Percentiles rank a stretch among this genome's conserved stretches.
These are phyloP conservation scores for Paramecium sonneborni DNA, from an alignment of 73 alveolate species.

Conservation along the genomic window DNA sequence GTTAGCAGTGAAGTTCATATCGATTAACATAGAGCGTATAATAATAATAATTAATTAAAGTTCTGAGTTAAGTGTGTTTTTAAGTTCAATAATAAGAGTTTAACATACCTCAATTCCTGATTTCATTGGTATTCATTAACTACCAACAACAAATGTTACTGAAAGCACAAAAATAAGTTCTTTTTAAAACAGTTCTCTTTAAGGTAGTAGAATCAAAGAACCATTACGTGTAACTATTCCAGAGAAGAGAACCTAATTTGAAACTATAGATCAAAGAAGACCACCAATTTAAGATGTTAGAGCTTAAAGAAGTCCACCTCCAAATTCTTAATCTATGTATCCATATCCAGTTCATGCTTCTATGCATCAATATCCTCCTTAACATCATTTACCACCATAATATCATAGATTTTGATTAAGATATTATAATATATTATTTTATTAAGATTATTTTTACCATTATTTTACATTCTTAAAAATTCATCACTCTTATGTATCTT, in stretches of 20 bases:
- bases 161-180: constrained; percentile 24
- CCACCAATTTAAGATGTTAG: neutral
- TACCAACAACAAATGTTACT: constrained; percentile 30
- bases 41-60: neutral
- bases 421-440: neutral
- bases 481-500: no score
- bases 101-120: constrained; percentile 25
- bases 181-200: neutral
- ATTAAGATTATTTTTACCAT: neutral
- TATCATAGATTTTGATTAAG: neutral
- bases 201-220: constrained; percentile 1
- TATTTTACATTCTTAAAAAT: no score
- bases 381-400: neutral
- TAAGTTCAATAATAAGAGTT: neutral
- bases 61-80: neutral
- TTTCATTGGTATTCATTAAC: constrained; percentile 23
- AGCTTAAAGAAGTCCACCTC: constrained; percentile 30
- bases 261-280: neutral
- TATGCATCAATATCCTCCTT: neutral
- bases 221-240: neutral
- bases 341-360: neutral
- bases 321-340: neutral
- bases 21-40: constrained; percentile 10
- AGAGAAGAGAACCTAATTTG: constrained; percentile 5
- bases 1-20: neutral